These are phyloP conservation scores for Saitozyma podzolica DNA, from an alignment of 768 basidiomycete genomes.

Conservation along the genomic window DNA sequence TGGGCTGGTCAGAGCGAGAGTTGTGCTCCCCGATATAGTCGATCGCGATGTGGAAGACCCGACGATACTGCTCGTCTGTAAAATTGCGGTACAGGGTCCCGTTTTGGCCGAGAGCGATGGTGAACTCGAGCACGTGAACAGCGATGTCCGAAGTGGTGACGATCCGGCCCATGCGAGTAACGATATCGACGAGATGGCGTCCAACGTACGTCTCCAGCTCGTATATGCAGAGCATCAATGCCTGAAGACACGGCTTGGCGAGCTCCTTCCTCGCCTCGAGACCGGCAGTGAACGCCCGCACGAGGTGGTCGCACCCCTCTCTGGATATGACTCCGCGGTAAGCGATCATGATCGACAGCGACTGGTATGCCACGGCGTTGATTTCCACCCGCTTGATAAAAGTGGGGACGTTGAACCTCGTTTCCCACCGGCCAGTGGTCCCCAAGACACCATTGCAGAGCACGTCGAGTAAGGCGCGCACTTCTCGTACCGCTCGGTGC, in stretches of 20 bases:
- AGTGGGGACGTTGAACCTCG: constrained; percentile 45
- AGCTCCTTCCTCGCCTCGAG: constrained; percentile 52
- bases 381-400: constrained; percentile 71
- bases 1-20: constrained; percentile 38
- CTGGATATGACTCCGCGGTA: constrained; percentile 76
- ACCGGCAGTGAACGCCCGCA: constrained; percentile 55
- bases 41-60: constrained; percentile 90
- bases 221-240: constrained; percentile 80
- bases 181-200: constrained; percentile 71
- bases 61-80: constrained; percentile 83
- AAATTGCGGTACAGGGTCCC: constrained; percentile 82
- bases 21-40: constrained; percentile 88
- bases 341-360: constrained; percentile 80
- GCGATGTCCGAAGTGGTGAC: constrained; percentile 92
- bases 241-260: constrained; percentile 86
- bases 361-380: constrained; percentile 82
- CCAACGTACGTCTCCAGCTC: constrained; percentile 81
- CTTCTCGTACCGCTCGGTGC: constrained; percentile 66
- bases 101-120: constrained; percentile 80
- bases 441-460: constrained; percentile 61
- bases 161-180: constrained; percentile 80
- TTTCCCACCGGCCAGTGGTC: constrained; percentile 21
- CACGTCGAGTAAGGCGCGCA: constrained; percentile 64
- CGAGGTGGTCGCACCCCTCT: constrained; percentile 52
- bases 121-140: constrained; percentile 92